Percentiles rank a stretch among this genome's conserved stretches.
phyloP scores from a whole-genome alignment of 164 flowering plant species.

The Paratinospora sagittata region DNA sequence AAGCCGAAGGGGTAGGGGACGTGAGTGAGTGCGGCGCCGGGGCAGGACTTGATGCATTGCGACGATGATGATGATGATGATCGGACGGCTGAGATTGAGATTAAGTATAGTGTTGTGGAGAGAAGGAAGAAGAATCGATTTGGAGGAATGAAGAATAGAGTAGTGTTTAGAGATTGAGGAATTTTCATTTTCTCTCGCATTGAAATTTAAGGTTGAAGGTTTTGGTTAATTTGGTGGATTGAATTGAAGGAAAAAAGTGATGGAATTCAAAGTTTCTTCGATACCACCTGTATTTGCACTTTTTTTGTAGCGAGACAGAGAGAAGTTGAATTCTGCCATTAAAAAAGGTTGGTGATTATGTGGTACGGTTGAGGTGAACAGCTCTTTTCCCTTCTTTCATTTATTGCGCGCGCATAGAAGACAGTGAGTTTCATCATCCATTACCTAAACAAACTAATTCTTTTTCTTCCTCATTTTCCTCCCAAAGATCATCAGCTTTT shows the following conservation, averaged over 20 bases:
- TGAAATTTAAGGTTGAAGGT: not conserved
- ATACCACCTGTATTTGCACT: not conserved
- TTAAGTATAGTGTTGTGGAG: not conserved
- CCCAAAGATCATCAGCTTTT: not conserved
- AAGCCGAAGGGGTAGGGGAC: constrained; percentile 67
- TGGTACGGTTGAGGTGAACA: constrained; percentile 1
- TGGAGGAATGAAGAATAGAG: not conserved
- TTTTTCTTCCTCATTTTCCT: not conserved
- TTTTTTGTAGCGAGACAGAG: not conserved
- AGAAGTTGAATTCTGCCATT: not conserved
- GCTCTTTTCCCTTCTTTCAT: not conserved
- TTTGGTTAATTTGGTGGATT: not conserved
- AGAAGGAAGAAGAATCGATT: not conserved
- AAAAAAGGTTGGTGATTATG: not conserved
- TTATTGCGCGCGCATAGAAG: constrained; percentile 4
- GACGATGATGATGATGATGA: too few relatives aligned
- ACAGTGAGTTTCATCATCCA: not conserved
- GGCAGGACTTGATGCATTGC: constrained; percentile 31
- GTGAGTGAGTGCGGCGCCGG: not conserved
- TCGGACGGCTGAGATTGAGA: not conserved
- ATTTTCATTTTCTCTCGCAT: not conserved
- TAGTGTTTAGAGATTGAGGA: not conserved
- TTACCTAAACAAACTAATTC: not conserved
- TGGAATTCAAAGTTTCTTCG: not conserved
- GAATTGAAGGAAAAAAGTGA: not conserved